A percentile compares a stretch with the other conserved stretches of the same genome.
Conservation (phyloP, 106 monocot genomes). For the Amphibolis antarctica region DNA sequence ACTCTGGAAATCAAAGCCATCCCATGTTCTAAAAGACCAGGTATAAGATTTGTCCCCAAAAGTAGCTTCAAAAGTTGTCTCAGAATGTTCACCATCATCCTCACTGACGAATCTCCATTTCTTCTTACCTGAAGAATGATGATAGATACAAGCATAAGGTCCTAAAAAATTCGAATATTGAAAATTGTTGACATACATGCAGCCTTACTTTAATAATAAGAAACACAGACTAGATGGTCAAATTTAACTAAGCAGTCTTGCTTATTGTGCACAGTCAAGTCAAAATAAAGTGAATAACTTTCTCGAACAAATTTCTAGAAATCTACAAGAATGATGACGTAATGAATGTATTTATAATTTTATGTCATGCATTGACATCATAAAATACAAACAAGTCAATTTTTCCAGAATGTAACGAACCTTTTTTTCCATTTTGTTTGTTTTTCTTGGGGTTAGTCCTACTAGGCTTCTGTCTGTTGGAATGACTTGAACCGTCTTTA, state of each 20-base stretch:
- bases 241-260: neutral
- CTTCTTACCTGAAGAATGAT: conserved; percentile 1
- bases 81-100: conserved; percentile 1
- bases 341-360: too few species aligned
- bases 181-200: neutral
- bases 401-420: neutral
- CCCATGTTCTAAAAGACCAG: conserved; percentile 51
- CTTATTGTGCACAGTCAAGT: neutral
- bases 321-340: neutral
- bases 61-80: conserved; percentile 6
- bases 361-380: neutral
- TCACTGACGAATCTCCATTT: conserved; percentile 7
- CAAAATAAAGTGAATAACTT: neutral
- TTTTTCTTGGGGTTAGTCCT: neutral
- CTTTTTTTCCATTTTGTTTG: neutral
- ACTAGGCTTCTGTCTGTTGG: neutral
- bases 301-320: neutral
- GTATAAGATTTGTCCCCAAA: conserved; percentile 41
- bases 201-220: neutral
- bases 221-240: neutral
- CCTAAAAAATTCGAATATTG: neutral
- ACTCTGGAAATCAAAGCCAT: conserved; percentile 18
- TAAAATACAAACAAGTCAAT: neutral
- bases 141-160: neutral
- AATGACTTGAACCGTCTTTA: neutral